These are phyloP conservation scores for Brassica incana DNA, from an alignment of 345 rosid genomes.

Conservation along the genomic window DNA sequence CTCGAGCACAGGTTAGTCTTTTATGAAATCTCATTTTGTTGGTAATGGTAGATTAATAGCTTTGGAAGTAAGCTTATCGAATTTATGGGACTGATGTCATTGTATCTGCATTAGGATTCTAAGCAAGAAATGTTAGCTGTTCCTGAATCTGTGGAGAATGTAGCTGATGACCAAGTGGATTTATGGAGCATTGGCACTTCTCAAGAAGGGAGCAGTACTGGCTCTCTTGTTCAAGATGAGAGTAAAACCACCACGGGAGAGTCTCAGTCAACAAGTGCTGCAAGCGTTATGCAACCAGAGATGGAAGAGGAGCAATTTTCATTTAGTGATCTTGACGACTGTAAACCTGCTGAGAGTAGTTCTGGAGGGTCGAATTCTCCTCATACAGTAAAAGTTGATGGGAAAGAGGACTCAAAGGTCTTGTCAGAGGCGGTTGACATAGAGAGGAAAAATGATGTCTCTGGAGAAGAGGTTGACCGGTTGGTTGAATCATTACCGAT, in stretches of 20 bases:
- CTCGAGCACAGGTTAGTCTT: slow-evolving; percentile 22
- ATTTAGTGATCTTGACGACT: slow-evolving; percentile 63
- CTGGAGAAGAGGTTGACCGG: slow-evolving; percentile 42
- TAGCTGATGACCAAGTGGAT: slow-evolving; percentile 22
- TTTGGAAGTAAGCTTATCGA: too few species aligned
- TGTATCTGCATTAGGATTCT: slow-evolving; percentile 29
- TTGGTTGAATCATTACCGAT: slow-evolving; percentile 69
- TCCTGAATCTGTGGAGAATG: slow-evolving; percentile 29
- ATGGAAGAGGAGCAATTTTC: slow-evolving; percentile 74
- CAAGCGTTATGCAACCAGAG: slow-evolving; percentile 27
- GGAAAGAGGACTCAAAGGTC: slow-evolving; percentile 30
- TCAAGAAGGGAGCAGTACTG: slow-evolving; percentile 33
- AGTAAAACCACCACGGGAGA: slow-evolving; percentile 22
- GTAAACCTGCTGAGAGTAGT: slow-evolving; percentile 33
- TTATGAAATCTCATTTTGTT: background rate
- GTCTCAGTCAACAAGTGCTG: slow-evolving; percentile 27
- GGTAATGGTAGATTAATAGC: background rate
- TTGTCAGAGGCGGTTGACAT: slow-evolving; percentile 54
- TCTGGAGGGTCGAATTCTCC: slow-evolving; percentile 31
- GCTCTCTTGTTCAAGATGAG: slow-evolving; percentile 35
- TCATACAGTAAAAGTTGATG: slow-evolving; percentile 35
- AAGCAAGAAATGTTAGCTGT: slow-evolving; percentile 30
- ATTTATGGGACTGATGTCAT: slow-evolving; percentile 9
- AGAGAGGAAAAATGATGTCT: slow-evolving; percentile 35
- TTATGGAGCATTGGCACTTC: slow-evolving; percentile 31